Base-by-base conservation (phyloP, 176 grass and related monocot species). In the Tillandsia fasciculata region DNA sequence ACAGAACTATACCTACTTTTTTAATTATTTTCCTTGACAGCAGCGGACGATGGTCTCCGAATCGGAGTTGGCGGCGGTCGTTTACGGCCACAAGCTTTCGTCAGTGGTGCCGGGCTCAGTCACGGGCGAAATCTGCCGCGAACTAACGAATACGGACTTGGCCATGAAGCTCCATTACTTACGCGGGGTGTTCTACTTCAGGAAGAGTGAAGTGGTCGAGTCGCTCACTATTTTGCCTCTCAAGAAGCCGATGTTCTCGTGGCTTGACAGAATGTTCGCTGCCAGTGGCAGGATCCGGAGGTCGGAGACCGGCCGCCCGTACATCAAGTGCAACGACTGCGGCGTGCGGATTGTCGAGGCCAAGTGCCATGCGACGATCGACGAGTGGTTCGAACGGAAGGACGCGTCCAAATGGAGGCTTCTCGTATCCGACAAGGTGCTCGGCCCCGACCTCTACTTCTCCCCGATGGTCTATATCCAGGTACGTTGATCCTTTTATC, bases 281-380 rank as follows among this genome's bases (percentile, higher is more conserved):
- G 65, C 88, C 52, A 82, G 79, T 26, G 91, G 91, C 51, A 83
- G 91, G 69, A 80, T 96, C 42, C 70, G 91, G 67, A 73, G 70
- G 70, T 14, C 58, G 6, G 69, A 68, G 20, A 14, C 22, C 12
- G 74, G 77, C 2, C 58, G 83, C 5, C 88, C 88, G 0, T 87
- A 82, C 73, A 78, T 96, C 69, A 96, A 91, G 80, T 96, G 87
- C 72, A 99, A 99, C 28, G 95, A 99, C 79, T 99, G 79, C 49
- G 95, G 95, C 57, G 87, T 99, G 7, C 86, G 90, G 72, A 94
- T 99, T 71, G 47, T 99, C 1, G 95, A 99, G 82, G 87, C 84
- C 14, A 82, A 22, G 54, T 99, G 95, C 66, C 56, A 72, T 53
- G 49, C 70, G 26, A 61, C 28, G 5, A 68, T 99, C 15, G 90